A percentile compares a stretch with the other conserved stretches of the same genome.
phyloP scores from a whole-genome alignment of 73 alveolate genomes.

The Halteria grandinella region DNA sequence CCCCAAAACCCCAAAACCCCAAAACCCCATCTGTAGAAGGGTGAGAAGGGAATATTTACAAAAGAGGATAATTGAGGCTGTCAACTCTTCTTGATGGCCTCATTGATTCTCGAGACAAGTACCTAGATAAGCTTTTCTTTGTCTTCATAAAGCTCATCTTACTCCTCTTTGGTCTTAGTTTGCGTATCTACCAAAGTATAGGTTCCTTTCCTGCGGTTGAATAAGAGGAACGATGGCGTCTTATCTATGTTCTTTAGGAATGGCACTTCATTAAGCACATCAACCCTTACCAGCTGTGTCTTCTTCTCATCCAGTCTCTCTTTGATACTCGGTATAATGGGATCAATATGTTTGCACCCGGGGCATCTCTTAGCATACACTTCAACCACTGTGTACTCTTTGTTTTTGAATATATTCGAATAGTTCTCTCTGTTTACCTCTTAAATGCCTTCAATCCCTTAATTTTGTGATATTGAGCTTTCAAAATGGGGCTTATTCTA shows the following conservation, averaged over 20 bases:
- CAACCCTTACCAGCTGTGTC: constrained; percentile 7
- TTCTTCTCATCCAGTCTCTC: not conserved
- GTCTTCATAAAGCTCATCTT: not conserved
- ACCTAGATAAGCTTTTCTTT: too few species aligned
- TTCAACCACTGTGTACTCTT: constrained; percentile 4
- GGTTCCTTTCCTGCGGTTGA: not conserved
- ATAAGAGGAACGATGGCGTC: constrained; percentile 27
- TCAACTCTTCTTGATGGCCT: too few species aligned
- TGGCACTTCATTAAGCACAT: constrained; percentile 20
- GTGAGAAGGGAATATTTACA: too few species aligned
- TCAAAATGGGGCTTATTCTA: too few species aligned
- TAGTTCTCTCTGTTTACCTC: constrained; percentile 41
- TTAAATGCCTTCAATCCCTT: too few species aligned
- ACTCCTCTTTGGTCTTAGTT: not conserved
- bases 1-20: too few species aligned
- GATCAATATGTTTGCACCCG: constrained; percentile 22
- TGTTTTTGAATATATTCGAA: not conserved
- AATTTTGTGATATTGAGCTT: too few species aligned
- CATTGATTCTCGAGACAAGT: too few species aligned
- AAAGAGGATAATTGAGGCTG: too few species aligned
- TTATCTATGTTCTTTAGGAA: constrained; percentile 34
- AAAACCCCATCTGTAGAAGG: too few species aligned
- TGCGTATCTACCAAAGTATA: not conserved
- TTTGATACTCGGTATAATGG: not conserved
- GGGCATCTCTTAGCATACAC: constrained; percentile 16